Evolutionary conservation across 805 yeast genomes (phyloP).

Genomic region (Nakazawaea ambrosiae): DNA sequence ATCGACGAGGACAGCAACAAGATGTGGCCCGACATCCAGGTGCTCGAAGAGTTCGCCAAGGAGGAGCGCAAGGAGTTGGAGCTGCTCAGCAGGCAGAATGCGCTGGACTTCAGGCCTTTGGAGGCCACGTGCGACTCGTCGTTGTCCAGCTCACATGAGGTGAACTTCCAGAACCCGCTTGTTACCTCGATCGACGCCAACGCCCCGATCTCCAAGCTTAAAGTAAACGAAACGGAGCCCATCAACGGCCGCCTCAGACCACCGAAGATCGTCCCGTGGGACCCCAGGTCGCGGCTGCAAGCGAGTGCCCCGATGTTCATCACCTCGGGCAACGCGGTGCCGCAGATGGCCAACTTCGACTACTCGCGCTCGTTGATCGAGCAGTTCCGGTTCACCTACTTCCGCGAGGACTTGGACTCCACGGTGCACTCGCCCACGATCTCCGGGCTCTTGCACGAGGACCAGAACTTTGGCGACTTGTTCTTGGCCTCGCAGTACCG

Average conservation of each 20-base stretch:
- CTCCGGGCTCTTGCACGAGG: slow-evolving; percentile 67
- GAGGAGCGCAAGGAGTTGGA: slow-evolving; percentile 46
- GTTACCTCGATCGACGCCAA: slow-evolving; percentile 22
- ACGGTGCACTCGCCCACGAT: slow-evolving; percentile 87
- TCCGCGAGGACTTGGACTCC: slow-evolving; percentile 82
- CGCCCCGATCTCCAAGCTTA: slow-evolving; percentile 17
- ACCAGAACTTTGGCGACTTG: slow-evolving; percentile 53
- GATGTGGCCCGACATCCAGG: slow-evolving; percentile 79
- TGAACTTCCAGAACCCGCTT: slow-evolving; percentile 33
- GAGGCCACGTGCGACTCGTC: slow-evolving; percentile 7
- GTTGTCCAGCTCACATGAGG: slow-evolving; percentile 16
- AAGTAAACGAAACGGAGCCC: slow-evolving; percentile 49
- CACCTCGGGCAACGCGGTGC: slow-evolving; percentile 8
- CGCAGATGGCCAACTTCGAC: slow-evolving; percentile 5
- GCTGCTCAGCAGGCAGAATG: slow-evolving; percentile 19
- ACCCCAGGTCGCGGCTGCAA: slow-evolving; percentile 22
- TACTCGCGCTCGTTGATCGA: slow-evolving; percentile 23
- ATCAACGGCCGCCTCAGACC: slow-evolving; percentile 68
- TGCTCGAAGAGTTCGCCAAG: slow-evolving; percentile 68
- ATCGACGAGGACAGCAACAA: slow-evolving; percentile 26
- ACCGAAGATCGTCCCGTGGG: slow-evolving; percentile 71
- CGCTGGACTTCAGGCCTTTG: slow-evolving; percentile 18
- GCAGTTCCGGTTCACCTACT: slow-evolving; percentile 80
- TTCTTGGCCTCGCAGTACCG: slow-evolving; percentile 42
- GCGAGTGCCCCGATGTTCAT: slow-evolving; percentile 14